phyloP scores from a whole-genome alignment of 2,329 filamentous ascomycete species.

The Sclerotinia subarctica region DNA sequence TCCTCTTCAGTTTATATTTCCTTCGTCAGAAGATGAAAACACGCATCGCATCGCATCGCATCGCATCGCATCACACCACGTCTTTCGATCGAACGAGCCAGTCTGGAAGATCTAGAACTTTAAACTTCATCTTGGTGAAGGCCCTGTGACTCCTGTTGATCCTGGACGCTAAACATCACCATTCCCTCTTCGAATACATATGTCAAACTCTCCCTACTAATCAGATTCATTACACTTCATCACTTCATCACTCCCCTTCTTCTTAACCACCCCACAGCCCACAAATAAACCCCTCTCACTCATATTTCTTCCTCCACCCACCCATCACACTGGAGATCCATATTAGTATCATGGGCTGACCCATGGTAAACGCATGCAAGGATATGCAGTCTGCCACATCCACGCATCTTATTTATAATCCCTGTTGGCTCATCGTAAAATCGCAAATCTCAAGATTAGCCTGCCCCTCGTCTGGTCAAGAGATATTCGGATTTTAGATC shows the following conservation, averaged over 20 bases:
- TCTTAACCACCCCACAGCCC: conserved; percentile 2
- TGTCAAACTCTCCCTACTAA: conserved; percentile 2
- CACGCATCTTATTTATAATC: conserved; percentile 12
- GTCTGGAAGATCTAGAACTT: not conserved
- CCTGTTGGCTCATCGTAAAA: conserved; percentile 16
- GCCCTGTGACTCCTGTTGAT: not conserved
- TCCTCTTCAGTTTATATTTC: not conserved
- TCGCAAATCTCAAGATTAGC: conserved; percentile 21
- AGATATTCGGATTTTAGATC: conserved; percentile 2
- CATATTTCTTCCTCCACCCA: not conserved
- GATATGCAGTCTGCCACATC: conserved; percentile 12
- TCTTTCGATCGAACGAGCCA: not conserved
- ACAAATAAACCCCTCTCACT: conserved; percentile 13
- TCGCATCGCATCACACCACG: no score
- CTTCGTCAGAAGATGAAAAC: not conserved
- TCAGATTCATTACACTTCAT: not conserved
- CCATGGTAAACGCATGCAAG: conserved; percentile 14
- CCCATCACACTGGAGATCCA: not conserved
- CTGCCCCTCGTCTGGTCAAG: conserved; percentile 12
- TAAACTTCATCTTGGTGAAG: not conserved
- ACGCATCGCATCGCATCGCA: not conserved
- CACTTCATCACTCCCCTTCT: not conserved
- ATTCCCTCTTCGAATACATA: not conserved
- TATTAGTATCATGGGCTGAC: not conserved
- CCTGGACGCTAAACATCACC: not conserved